phyloP scores from a whole-genome alignment of 2,329 filamentous ascomycete genomes.

The Botrytis aclada region DNA sequence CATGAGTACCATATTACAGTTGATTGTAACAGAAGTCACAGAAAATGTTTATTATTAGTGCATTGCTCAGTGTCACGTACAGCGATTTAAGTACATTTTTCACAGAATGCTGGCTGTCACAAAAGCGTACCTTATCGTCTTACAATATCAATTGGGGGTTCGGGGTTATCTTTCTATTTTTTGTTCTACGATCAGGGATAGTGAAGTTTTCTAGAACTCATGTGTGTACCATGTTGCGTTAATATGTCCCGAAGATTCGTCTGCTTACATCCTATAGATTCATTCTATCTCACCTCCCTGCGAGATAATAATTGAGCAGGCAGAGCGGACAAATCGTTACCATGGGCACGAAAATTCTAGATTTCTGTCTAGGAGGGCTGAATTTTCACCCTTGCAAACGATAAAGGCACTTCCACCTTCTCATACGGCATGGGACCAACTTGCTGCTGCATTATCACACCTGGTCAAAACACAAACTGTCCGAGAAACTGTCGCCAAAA shows the following conservation, averaged over 20 bases:
- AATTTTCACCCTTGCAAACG: not conserved
- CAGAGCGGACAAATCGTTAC: conserved; percentile 1
- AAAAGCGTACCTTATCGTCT: not conserved
- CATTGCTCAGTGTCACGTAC: too few relatives aligned
- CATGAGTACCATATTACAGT: too few relatives aligned
- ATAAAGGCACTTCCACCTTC: conserved; percentile 2
- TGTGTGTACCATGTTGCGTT: not conserved
- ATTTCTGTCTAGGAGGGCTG: not conserved
- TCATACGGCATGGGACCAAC: not conserved
- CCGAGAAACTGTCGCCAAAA: conserved; percentile 1
- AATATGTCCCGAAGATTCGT: not conserved
- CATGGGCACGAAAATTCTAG: not conserved
- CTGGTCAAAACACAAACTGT: conserved; percentile 7
- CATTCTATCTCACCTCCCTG: conserved; percentile 5
- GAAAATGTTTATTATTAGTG: too few relatives aligned
- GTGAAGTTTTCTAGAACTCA: not conserved
- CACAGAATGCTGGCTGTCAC: not conserved
- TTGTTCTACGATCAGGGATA: not conserved
- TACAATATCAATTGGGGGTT: not conserved
- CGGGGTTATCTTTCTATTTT: not conserved
- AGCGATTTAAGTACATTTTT: not conserved
- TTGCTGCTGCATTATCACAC: not conserved
- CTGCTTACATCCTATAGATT: not conserved
- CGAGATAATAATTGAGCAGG: conserved; percentile 8
- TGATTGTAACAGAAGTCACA: too few relatives aligned